Base-by-base conservation (phyloP, 1,284 basidiomycete species). In the Moesziomyces antarcticus region DNA sequence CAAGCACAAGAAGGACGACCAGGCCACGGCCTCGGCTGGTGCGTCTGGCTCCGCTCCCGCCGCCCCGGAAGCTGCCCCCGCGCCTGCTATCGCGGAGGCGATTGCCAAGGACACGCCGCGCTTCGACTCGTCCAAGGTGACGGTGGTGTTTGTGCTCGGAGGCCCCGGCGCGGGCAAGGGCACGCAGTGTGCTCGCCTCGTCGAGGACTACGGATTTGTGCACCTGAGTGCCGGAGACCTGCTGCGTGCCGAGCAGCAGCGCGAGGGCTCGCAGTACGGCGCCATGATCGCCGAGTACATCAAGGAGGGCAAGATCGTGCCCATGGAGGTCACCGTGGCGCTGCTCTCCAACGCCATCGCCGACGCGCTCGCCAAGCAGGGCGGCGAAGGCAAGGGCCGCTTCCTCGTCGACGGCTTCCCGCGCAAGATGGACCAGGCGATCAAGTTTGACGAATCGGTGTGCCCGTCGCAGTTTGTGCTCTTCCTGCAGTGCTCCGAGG, bases 381-480 rank as follows among this genome's bases (percentile, higher is more conserved):
- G 62, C 46, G 57, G 22, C 25, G 86, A 89, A 51, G 93, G 91
- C 43, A 87, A 87, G 63, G 93, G 92, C 42, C 89, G 93, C 50
- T 99, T 99, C 88, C 88, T 99, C 72, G 91, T 99, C 75, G 97
- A 99, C 78, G 97, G 97, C 4, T 99, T 99, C 87, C 97, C 97
- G 47, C 89, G 97, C 67, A 93, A 97, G 88, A 94, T 99, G 93
- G 97, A 99, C 85, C 97, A 99, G 86, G 96, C 96, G 0, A 77
- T 91, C 82, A 91, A 91, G 85, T 99, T 99, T 82, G 97, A 99
- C 82, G 87, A 93, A 81, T 88, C 90, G 50, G 95, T 95, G 78
- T 78, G 89, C 86, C 78, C 86, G 56, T 91, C 93, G 1, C 88
- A 90, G 1, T 87, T 91, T 63, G 92, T 96, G 25, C 86, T 99